Evolutionary conservation across 139 green algal genomes (phyloP), one percentile per base, ranked within the genome.

Genomic region (Chlamydomonas applanata): DNA sequence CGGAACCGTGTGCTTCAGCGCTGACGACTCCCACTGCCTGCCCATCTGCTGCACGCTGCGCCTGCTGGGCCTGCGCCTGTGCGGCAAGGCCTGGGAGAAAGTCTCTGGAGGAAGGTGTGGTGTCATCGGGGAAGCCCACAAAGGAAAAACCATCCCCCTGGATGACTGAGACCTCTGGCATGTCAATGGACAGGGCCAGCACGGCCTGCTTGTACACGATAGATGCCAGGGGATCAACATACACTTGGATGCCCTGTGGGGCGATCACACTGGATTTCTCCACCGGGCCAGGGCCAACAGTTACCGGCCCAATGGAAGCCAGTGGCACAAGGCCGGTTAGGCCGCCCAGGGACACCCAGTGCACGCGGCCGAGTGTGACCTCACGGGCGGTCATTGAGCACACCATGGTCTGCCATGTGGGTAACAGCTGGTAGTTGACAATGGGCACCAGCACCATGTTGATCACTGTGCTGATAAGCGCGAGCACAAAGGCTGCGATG

Each of bases 101-200:
- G 73, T 94, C 69, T 1, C 93, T 71, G 27, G 81, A 89, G 5
- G 83, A 78, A 0, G 72, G 70, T 4, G 82, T 85, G 0, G 83
- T 91, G 83, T 97, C 93, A 2, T 94, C 86, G 0, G 93, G 93
- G 77, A 90, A 97, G 13, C 93, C 93, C 69, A 94, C 86, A 91
- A 93, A 97, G 57, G 77, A 88, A 60, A 93, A 87, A 82, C 93
- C 94, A 69, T 75, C 11, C 0, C 63, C 82, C 78, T 97, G 91
- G 60, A 93, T 86, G 56, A 91, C 33, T 0, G 71, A 49, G 45
- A 88, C 84, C 33, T 76, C 20, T 60, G 75, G 68, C 60, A 56
- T 65, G 29, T 76, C 60, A 13, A 77, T 54, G 19, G 79, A 60
- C n/a, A 87, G 30, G 0, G 72, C 53, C 32, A 95, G 72, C 59